Evolutionary conservation across 148 eudicot species (phyloP).

Genomic region (Arctostaphylos glauca): DNA sequence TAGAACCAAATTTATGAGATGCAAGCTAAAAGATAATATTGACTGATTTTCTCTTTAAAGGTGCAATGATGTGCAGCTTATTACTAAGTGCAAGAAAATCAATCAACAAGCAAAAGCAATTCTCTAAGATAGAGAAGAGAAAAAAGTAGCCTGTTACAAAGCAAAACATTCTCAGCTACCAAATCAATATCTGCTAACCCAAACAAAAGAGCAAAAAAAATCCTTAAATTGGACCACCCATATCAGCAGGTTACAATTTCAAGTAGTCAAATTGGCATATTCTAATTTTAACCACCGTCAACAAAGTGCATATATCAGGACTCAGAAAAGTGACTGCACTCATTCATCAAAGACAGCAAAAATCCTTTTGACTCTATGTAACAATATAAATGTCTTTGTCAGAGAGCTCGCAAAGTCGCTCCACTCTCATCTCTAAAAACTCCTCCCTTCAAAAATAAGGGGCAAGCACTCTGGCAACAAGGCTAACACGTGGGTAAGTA

Average conservation of each 20-base stretch:
- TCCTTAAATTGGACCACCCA: not conserved
- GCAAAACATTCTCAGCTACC: not conserved
- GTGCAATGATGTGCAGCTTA: not conserved
- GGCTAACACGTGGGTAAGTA: not conserved
- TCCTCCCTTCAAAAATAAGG: not conserved
- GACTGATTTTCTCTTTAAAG: not conserved
- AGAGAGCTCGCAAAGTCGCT: not conserved
- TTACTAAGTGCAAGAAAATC: constrained; percentile 4
- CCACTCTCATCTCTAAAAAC: not conserved
- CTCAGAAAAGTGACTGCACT: not conserved
- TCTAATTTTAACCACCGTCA: not conserved
- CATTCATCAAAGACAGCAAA: not conserved
- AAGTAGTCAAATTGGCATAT: not conserved
- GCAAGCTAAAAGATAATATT: not conserved
- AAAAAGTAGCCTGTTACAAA: not conserved
- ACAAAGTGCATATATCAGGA: not conserved
- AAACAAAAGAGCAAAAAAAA: not conserved
- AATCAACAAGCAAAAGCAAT: not conserved
- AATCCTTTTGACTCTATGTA: not conserved
- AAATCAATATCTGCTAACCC: not conserved
- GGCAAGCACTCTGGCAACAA: too few species aligned
- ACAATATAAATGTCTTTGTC: not conserved
- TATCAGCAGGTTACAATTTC: not conserved
- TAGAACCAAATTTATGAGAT: not conserved
- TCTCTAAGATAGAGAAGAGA: too few species aligned